Conservation (phyloP, 768 basidiomycete genomes). For the Xerocomellus amylosporus region DNA sequence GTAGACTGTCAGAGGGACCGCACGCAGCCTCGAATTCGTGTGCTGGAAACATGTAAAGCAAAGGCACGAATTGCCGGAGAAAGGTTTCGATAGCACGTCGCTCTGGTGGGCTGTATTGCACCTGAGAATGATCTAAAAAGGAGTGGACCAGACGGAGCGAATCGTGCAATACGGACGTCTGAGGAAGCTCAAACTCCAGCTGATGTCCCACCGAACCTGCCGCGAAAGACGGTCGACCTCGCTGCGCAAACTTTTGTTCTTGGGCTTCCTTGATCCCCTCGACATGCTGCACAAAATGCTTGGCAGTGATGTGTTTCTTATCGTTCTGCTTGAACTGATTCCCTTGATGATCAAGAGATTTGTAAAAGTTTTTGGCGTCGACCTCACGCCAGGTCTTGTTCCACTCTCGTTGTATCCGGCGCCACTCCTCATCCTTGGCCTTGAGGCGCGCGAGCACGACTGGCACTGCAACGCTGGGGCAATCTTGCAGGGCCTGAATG, state of each 20-base stretch:
- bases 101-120: constrained; percentile 71
- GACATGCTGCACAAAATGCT: constrained; percentile 78
- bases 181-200: constrained; percentile 74
- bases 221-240: constrained; percentile 36
- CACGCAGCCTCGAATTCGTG: constrained; percentile 66
- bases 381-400: constrained; percentile 96
- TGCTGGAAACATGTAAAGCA: constrained; percentile 68
- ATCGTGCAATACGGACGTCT: constrained; percentile 81
- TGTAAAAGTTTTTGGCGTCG: constrained; percentile 97
- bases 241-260: constrained; percentile 34
- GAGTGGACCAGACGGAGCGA: constrained; percentile 85
- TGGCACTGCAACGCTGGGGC: constrained; percentile 85
- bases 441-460: constrained; percentile 87
- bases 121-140: constrained; percentile 85
- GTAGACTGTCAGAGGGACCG: constrained; percentile 50
- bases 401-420: constrained; percentile 91
- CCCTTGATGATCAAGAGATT: constrained; percentile 94
- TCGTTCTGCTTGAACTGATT: constrained; percentile 94
- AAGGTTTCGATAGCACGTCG: constrained; percentile 82
- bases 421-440: constrained; percentile 97
- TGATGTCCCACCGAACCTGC: constrained; percentile 61
- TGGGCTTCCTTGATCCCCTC: constrained; percentile 67
- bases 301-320: constrained; percentile 87
- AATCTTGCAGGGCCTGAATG: constrained; percentile 85
- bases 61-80: constrained; percentile 78